These are phyloP conservation scores for Rhodamnia rubescens DNA, from an alignment of 345 rosid species.

Conservation along the genomic window DNA sequence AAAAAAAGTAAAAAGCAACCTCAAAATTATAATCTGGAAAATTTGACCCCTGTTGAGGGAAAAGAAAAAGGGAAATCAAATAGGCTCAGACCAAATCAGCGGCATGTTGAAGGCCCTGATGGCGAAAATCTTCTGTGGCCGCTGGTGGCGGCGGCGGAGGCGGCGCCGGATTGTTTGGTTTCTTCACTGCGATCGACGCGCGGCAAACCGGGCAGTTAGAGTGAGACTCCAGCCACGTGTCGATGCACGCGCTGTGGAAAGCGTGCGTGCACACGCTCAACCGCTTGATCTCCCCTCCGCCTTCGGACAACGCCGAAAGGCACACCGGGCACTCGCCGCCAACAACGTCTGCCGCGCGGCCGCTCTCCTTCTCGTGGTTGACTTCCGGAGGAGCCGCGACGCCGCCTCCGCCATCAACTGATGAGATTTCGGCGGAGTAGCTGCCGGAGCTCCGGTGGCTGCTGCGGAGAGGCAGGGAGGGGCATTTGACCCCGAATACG, in stretches of 20 bases:
- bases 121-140: neutral
- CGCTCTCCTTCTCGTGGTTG: constrained; percentile 24
- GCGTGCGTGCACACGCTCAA: constrained; percentile 58
- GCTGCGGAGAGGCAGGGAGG: constrained; percentile 15
- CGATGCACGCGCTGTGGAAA: constrained; percentile 59
- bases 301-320: constrained; percentile 31
- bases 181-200: constrained; percentile 35
- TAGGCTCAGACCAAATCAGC: neutral
- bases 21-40: neutral
- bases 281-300: constrained; percentile 41
- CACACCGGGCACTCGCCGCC: constrained; percentile 76
- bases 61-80: neutral
- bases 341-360: constrained; percentile 20
- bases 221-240: constrained; percentile 48
- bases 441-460: neutral
- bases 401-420: neutral
- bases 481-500: constrained; percentile 47
- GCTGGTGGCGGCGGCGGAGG: neutral
- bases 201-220: constrained; percentile 71
- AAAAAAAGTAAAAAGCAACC: neutral
- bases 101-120: neutral
- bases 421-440: neutral
- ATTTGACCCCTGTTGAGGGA: neutral
- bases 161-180: neutral
- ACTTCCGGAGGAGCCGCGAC: constrained; percentile 12